Base-by-base conservation (phyloP, 352 stramenopile genomes). In the Elongisporangium undulatum region DNA sequence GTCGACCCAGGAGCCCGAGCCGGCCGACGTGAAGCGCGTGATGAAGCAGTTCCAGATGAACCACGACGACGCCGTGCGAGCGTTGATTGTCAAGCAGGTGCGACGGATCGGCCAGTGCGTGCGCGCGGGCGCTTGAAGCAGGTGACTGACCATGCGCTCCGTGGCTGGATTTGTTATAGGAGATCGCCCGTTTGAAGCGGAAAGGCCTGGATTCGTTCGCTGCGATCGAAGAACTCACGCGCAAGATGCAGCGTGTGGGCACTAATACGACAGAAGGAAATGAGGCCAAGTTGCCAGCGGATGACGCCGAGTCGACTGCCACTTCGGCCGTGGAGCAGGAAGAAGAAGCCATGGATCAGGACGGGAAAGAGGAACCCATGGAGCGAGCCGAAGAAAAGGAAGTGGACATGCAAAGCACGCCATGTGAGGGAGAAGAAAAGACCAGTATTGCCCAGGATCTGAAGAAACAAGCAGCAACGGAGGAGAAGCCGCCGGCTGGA, bases 41-140 rank as follows among this genome's bases (percentile, higher is more conserved):
- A 93, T 94, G 85, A 74, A 72, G 21, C 79, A 92, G 69, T 94
- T 94, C 67, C 77, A 92, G 62, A 92, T 94, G 80, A 90, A 90
- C 53, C 74, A 89, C 61, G 85, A 94, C 66, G 85, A 94, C 61
- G 85, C 85, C 1, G 79, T 92, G 54, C 85, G 85, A 23, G 85
- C 85, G 19, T 62, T 94, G 16, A 94, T 94, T 56, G 85, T 94
- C 5, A 94, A 94, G 66, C 83, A 94, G 72, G 72, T 81, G 53
- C 7, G 22, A 41, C 51, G 1, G 16, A 54, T 53, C 17, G n/a
- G n/a, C n/a, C n/a, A 22, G 24, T 51, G 5, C 15, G 16, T 56
- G 48, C 4, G 8, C 13, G 16, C 34, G 22, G 20, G 34, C 19
- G 26, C 15, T 20, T 57, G 9, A 49, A 6, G 19, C 45, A 21